Base-by-base conservation (phyloP, 2,329 filamentous ascomycete species). In the Botrytis fragariae region DNA sequence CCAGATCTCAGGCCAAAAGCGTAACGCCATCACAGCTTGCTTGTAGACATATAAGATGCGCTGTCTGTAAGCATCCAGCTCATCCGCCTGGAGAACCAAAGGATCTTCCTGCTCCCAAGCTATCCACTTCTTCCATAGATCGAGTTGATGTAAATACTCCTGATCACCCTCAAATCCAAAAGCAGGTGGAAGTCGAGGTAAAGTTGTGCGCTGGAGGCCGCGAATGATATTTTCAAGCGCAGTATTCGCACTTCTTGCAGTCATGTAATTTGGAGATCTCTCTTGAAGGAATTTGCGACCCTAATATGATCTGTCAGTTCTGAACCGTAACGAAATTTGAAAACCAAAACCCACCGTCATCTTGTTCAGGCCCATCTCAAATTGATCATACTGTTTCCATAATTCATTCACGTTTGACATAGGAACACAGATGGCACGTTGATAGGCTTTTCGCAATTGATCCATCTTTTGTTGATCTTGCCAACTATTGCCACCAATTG, bases 401-500 rank as follows among this genome's bases (percentile, higher is more conserved):
- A 99, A 84, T 70, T 88, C 88, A 79, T 95, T 93, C 67, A 97
- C 89, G 45, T 92, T 92, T 72, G 91, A 89, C 76, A 94, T 97
- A 7, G 97, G 97, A 57, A 98, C 89, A 77, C 90, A 91, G 73
- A 98, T 93, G 22, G 95, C 95, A 71, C 92, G 92, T 79, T 98
- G 95, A 81, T 98, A 99, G 0, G 93, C 93, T 81, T 97, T 97
- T 74, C 96, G 91, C 69, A 99, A 84, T 77, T 93, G 87, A 79
- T 99, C 96, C 92, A 97, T 97, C 86, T 99, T 99, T 81, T 98
- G 96, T 83, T 95, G 93, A 80, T 98, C 96, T 82, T 98, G 95
- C 97, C 96, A 99, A 74, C 89, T 91, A 74, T 87, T 91, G 61
- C 95, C 96, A 39, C 95, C 95, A 74, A 96, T 89, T 73, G 90